Evolutionary conservation across 345 rosid species (phyloP).

Genomic region (Nephelium lappaceum): DNA sequence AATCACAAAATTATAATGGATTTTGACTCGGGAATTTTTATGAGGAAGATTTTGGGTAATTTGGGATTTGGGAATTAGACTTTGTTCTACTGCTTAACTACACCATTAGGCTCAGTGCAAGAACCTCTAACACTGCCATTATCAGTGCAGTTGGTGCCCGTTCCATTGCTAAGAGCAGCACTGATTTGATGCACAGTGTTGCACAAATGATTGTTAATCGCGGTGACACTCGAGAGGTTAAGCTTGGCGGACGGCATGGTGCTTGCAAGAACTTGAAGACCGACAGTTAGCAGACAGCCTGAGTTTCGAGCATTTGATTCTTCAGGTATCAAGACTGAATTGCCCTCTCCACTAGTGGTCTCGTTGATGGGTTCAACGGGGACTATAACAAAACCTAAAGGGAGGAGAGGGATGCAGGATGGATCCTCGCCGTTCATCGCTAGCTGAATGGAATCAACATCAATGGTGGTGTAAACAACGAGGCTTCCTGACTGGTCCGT

Average conservation of each 20-base stretch:
- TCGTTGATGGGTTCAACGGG: slow-evolving; percentile 43
- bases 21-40: background rate
- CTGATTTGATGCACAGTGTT: slow-evolving; percentile 67
- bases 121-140: slow-evolving; percentile 33
- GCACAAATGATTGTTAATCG: slow-evolving; percentile 72
- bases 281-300: slow-evolving; percentile 78
- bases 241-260: slow-evolving; percentile 70
- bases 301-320: slow-evolving; percentile 22
- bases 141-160: slow-evolving; percentile 17
- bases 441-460: slow-evolving; percentile 68
- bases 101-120: slow-evolving; percentile 20
- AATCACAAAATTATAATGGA: background rate
- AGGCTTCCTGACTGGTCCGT: slow-evolving; percentile 80
- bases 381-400: slow-evolving; percentile 69
- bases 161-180: slow-evolving; percentile 43
- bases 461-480: slow-evolving; percentile 74
- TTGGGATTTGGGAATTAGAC: slow-evolving; percentile 13
- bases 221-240: slow-evolving; percentile 61
- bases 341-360: slow-evolving; percentile 9
- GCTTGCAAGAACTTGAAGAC: slow-evolving; percentile 83
- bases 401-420: slow-evolving; percentile 75
- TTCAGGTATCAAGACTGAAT: slow-evolving; percentile 18
- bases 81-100: slow-evolving; percentile 29
- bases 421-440: slow-evolving; percentile 84
- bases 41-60: slow-evolving; percentile 52